Base-by-base conservation (phyloP, 2,329 filamentous ascomycete species). In the Ceratocystis lukuohia region DNA sequence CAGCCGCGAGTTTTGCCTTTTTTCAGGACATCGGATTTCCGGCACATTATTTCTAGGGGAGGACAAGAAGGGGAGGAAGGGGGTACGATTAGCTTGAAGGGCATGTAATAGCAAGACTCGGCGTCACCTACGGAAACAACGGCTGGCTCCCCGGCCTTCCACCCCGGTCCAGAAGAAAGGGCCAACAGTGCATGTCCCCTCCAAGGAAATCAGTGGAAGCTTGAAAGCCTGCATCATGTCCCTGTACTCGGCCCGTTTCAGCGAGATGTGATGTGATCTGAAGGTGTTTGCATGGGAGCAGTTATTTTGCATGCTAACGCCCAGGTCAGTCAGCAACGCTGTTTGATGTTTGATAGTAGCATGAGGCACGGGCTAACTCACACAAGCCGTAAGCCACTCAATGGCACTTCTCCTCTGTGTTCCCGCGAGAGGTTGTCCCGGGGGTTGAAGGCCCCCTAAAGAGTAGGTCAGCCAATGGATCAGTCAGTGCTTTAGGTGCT, bases 11-110 rank as follows among this genome's bases (percentile, higher is more conserved):
- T 86, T 71, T 78, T 79, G 69, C 82, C 83, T 74, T 83, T 85
- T 72, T 86, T 86, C 63, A 82, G 81, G 44, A 86, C 84, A 71
- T 86, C 84, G n/a, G 82, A 84, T 73, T 86, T 86, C 70, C 84
- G 81, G 71, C 83, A 84, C 68, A 86, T 79, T 70, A 86, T 82
- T 71, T 86, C 80, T 61, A 25, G 44, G 41, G 6, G 8, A n/a
- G 17, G 8, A 28, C 5, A 17, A n/a, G 7, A 6, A 30, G 20
- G 10, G 6, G 45, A 17, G 6, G 10, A 15, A 7, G 46, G 61
- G 17, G n/a, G 5, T 17, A 44, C 48, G 20, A 22, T 56, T 62
- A 45, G 53, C 20, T 30, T 44, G 46, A 41, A 41, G 53, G 17
- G 50, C 25, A 44, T 8, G 61, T 22, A 28, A 17, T 17, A 25